Conservation (phyloP, 1,139 yeast species). For the Yamadazyma blattariae region DNA sequence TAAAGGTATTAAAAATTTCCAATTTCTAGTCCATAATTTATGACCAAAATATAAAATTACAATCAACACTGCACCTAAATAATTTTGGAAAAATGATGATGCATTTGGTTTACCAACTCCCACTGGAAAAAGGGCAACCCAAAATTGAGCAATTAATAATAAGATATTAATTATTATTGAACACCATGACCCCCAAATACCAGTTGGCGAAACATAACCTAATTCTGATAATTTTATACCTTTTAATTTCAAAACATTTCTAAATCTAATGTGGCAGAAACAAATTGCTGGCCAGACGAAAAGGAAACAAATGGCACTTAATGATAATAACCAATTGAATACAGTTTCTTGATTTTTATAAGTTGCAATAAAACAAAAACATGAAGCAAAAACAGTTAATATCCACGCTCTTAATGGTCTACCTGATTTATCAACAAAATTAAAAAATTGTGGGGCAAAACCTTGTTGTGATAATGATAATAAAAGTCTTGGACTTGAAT, state of each 20-base stretch:
- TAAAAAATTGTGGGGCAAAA: constrained; percentile 40
- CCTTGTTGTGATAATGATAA: constrained; percentile 44
- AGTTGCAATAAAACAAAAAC: constrained; percentile 36
- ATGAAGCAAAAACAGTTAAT: constrained; percentile 30
- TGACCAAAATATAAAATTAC: constrained; percentile 36
- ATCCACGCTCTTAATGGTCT: constrained; percentile 42
- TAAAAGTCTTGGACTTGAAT: constrained; percentile 43
- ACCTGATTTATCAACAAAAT: constrained; percentile 41
- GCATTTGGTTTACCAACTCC: constrained; percentile 28
- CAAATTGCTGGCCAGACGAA: constrained; percentile 45
- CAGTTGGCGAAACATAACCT: constrained; percentile 41
- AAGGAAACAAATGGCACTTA: constrained; percentile 42
- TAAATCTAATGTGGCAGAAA: constrained; percentile 40
- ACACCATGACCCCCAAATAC: constrained; percentile 38
- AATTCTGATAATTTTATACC: constrained; percentile 33
- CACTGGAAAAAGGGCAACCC: constrained; percentile 44
- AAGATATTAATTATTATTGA: constrained; percentile 34
- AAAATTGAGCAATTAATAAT: constrained; percentile 41
- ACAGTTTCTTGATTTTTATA: constrained; percentile 39
- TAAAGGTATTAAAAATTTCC: constrained; percentile 30
- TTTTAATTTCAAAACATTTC: constrained; percentile 37
- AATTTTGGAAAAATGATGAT: constrained; percentile 31
- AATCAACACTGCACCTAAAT: constrained; percentile 37
- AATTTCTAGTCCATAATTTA: constrained; percentile 34
- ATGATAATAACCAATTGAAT: constrained; percentile 43